A percentile compares a stretch with the other conserved stretches of the same genome.
These are phyloP conservation scores for Boletus coccyginus DNA, from an alignment of 768 basidiomycete genomes.

Conservation along the genomic window DNA sequence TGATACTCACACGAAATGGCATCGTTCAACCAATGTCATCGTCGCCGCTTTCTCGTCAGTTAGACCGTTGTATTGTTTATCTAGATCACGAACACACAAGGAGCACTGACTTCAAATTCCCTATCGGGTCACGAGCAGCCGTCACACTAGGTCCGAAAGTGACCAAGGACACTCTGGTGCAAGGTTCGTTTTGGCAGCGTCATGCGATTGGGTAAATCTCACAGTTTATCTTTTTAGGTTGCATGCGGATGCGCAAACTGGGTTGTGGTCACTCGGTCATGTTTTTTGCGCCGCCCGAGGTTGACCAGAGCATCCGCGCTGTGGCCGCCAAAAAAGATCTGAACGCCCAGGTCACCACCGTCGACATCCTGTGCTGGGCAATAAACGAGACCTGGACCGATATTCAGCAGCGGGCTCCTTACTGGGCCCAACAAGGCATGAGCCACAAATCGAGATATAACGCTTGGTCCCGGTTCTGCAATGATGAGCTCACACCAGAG, in stretches of 20 bases:
- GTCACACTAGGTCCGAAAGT: too few species aligned
- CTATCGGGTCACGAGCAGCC: slow-evolving; percentile 30
- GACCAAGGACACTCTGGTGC: slow-evolving; percentile 32
- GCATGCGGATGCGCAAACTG: slow-evolving; percentile 50
- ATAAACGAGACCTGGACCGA: slow-evolving; percentile 43
- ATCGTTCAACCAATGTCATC: slow-evolving; percentile 17
- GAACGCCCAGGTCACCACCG: neutral
- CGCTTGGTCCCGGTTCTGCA: too few species aligned
- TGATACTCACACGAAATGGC: slow-evolving; percentile 24
- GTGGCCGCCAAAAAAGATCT: slow-evolving; percentile 5
- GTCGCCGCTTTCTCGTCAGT: slow-evolving; percentile 27
- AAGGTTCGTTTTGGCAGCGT: slow-evolving; percentile 24
- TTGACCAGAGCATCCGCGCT: slow-evolving; percentile 35
- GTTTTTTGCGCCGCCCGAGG: slow-evolving; percentile 41
- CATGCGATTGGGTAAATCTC: neutral
- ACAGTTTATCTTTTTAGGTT: slow-evolving; percentile 29
- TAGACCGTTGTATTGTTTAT: slow-evolving; percentile 33
- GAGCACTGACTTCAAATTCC: slow-evolving; percentile 37
- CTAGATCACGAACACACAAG: slow-evolving; percentile 38
- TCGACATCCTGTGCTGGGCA: slow-evolving; percentile 41
- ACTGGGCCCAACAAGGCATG: too few species aligned
- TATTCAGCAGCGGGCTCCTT: too few species aligned
- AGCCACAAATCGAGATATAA: too few species aligned
- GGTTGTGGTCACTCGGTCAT: too few species aligned
- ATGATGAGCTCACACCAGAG: neutral